Base-by-base conservation (phyloP, 441 rosid genomes). In the Raphanus hybrid region DNA sequence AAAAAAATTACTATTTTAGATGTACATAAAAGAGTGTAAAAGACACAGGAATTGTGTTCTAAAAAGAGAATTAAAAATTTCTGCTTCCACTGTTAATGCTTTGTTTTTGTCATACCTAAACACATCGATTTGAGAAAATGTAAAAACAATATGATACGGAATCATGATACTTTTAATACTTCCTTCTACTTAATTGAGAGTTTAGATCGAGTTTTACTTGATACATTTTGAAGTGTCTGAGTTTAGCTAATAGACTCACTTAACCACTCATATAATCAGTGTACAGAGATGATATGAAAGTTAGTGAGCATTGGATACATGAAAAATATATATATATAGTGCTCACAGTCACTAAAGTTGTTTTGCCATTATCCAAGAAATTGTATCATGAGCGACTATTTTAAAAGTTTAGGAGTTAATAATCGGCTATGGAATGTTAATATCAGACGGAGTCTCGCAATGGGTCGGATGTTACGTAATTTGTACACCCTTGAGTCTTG, bases 21-120 rank as follows among this genome's bases (percentile, higher is more conserved):
- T 69, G 69, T 48, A 61, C 69, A 61, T 62, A 35, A 63, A 64
- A 61, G 0, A 61, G 12, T 12, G 34, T 3, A 16, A 68, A 9
- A n/a, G 54, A 50, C 60, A 4, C 15, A 68, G 61, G 54, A 9
- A 6, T 58, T 66, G 34, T 29, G 34, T 29, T 29, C 34, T 5
- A 29, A 5, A 29, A 29, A 29, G 0, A 60, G 50, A 8, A 6
- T 29, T 66, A 7, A 43, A 43, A 10, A 0, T 43, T 43, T 43
- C 50, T 43, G 5, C 50, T 43, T 41, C 50, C 67, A 74, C 34
- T 27, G 43, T 39, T 64, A 5, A 52, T 35, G 8, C 3, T 16
- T 41, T 20, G 5, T 6, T 8, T 55, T 26, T 0, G 0, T 57
- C 23, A 34, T 34, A 34, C 8, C 39, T 34, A 5, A 34, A 34